Conservation (phyloP, 2,329 filamentous ascomycete genomes). For the Fusarium tupiense region DNA sequence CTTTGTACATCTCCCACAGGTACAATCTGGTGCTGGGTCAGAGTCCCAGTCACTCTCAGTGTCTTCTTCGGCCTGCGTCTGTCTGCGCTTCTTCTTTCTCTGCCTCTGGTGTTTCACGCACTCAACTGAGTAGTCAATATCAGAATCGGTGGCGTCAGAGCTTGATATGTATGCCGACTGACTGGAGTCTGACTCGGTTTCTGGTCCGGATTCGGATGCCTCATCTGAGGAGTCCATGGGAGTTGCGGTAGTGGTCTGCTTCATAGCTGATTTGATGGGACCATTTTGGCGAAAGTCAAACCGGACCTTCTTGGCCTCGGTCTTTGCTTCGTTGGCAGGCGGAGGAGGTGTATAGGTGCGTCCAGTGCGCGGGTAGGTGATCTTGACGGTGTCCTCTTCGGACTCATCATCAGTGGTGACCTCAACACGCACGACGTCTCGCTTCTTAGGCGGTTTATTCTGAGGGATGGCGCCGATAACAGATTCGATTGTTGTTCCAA, state of each 20-base stretch:
- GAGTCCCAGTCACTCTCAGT: slow-evolving; percentile 45
- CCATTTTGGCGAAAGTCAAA: slow-evolving; percentile 48
- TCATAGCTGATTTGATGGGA: slow-evolving; percentile 40
- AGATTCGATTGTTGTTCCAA: slow-evolving; percentile 49
- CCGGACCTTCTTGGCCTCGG: slow-evolving; percentile 54
- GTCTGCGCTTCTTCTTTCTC: slow-evolving; percentile 29
- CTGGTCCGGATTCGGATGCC: slow-evolving; percentile 32
- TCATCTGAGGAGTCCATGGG: slow-evolving; percentile 36
- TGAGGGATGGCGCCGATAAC: slow-evolving; percentile 43
- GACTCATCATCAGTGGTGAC: slow-evolving; percentile 63
- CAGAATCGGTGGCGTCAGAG: slow-evolving; percentile 30
- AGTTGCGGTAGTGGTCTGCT: slow-evolving; percentile 31
- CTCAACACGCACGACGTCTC: slow-evolving; percentile 52
- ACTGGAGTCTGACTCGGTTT: slow-evolving; percentile 35
- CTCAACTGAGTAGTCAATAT: slow-evolving; percentile 28
- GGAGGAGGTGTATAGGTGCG: neutral
- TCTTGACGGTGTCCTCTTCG: slow-evolving; percentile 58
- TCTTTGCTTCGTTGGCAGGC: slow-evolving; percentile 4
- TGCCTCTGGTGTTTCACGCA: slow-evolving; percentile 14
- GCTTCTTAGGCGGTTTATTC: slow-evolving; percentile 39
- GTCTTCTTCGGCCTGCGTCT: slow-evolving; percentile 15
- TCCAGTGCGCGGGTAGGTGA: slow-evolving; percentile 59
- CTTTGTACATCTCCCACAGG: slow-evolving; percentile 41
- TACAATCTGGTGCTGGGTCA: slow-evolving; percentile 48
- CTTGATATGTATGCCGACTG: slow-evolving; percentile 31